phyloP scores from a whole-genome alignment of 2,329 filamentous ascomycete genomes.

The Exophiala sp. region DNA sequence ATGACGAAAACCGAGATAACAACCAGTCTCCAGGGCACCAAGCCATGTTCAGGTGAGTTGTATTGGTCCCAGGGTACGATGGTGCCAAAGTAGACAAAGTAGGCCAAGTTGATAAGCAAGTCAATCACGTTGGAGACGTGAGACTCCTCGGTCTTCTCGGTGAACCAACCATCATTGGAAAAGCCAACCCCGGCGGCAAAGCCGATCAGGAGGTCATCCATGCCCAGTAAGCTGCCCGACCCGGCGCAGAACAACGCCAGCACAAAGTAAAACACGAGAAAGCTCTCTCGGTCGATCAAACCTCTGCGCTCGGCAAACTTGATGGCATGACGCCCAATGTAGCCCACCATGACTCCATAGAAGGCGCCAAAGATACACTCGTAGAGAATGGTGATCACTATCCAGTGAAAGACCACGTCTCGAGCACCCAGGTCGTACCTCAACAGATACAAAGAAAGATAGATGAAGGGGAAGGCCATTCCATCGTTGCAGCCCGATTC shows the following conservation, averaged over 20 bases:
- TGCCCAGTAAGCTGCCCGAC: slow-evolving; percentile 79
- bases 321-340: slow-evolving; percentile 84
- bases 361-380: slow-evolving; percentile 91
- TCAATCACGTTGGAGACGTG: slow-evolving; percentile 99
- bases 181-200: slow-evolving; percentile 97
- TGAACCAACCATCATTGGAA: slow-evolving; percentile 98
- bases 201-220: slow-evolving; percentile 90
- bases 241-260: slow-evolving; percentile 92
- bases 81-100: slow-evolving; percentile 95
- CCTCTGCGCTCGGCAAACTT: slow-evolving; percentile 77
- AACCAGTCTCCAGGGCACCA: slow-evolving; percentile 83
- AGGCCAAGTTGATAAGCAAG: slow-evolving; percentile 89
- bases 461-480: slow-evolving; percentile 98
- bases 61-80: slow-evolving; percentile 95
- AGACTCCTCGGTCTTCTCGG: slow-evolving; percentile 94
- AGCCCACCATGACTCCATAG: slow-evolving; percentile 82
- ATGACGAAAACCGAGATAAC: slow-evolving; percentile 91
- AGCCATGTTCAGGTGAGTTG: slow-evolving; percentile 67
- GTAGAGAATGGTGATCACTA: slow-evolving; percentile 84
- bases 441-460: slow-evolving; percentile 84
- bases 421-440: slow-evolving; percentile 65
- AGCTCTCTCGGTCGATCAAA: slow-evolving; percentile 91
- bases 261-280: slow-evolving; percentile 97
- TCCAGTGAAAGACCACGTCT: slow-evolving; percentile 74
- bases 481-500: slow-evolving; percentile 99